Evolutionary conservation across 1,284 basidiomycete genomes (phyloP).

Genomic region (Microbotryum silenes-acaulis): DNA sequence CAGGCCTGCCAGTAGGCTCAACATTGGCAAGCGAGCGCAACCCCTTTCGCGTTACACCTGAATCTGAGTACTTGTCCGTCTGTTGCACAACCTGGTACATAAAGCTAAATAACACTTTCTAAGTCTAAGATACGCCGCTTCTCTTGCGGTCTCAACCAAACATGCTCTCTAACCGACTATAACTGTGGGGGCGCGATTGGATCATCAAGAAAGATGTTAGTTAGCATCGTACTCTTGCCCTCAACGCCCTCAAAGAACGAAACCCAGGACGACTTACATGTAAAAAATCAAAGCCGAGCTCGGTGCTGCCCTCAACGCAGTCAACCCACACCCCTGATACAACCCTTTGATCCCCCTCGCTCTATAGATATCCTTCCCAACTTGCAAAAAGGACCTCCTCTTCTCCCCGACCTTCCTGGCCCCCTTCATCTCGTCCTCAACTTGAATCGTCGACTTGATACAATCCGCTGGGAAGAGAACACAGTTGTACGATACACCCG

Average conservation of each 20-base stretch:
- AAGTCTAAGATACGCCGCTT: too few species aligned
- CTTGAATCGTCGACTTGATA: conserved; percentile 92
- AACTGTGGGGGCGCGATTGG: conserved; percentile 9
- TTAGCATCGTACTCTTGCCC: background rate
- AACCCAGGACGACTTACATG: conserved; percentile 47
- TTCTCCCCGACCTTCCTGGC: conserved; percentile 28
- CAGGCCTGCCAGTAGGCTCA: too few species aligned
- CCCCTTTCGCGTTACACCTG: too few species aligned
- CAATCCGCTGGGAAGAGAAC: conserved; percentile 86
- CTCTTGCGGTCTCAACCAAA: conserved; percentile 28
- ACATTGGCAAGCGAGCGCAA: too few species aligned
- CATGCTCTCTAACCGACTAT: conserved; percentile 34
- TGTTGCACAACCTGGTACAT: too few species aligned
- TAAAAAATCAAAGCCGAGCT: conserved; percentile 86
- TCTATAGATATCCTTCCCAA: conserved; percentile 65
- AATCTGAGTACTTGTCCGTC: too few species aligned
- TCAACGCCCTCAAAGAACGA: background rate
- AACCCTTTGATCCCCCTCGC: conserved; percentile 73
- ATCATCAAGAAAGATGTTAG: background rate
- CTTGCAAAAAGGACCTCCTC: conserved; percentile 56
- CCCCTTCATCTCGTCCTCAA: conserved; percentile 75
- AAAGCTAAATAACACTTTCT: too few species aligned
- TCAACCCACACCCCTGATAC: conserved; percentile 90
- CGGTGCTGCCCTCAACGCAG: conserved; percentile 75
- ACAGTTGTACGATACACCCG: conserved; percentile 80